phyloP scores from a whole-genome alignment of 495 filamentous ascomycete genomes.

The Pyrenula massariospora region DNA sequence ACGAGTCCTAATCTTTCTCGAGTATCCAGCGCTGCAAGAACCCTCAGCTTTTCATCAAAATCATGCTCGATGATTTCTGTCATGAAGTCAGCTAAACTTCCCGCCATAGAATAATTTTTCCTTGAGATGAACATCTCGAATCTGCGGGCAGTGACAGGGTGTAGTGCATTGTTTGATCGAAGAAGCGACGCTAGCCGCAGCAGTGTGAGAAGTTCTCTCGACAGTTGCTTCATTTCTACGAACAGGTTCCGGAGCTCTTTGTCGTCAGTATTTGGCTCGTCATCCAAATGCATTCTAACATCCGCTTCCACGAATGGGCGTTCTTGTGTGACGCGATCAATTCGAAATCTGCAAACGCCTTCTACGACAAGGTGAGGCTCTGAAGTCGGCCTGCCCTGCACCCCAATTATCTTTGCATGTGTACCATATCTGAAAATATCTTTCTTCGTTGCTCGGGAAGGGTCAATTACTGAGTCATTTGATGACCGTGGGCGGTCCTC shows the following conservation, averaged over 20 bases:
- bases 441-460: constrained; percentile 48
- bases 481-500: constrained; percentile 20
- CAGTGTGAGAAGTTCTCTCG: constrained; percentile 69
- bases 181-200: constrained; percentile 67
- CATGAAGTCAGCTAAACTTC: constrained; percentile 92
- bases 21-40: constrained; percentile 65
- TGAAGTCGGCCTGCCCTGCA: constrained; percentile 67
- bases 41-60: constrained; percentile 77
- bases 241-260: constrained; percentile 56
- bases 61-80: constrained; percentile 74
- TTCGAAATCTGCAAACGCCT: constrained; percentile 62
- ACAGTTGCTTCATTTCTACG: constrained; percentile 66
- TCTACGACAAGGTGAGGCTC: constrained; percentile 78
- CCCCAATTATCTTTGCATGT: constrained; percentile 69
- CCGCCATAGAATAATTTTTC: constrained; percentile 68
- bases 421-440: constrained; percentile 70
- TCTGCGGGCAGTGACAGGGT: constrained; percentile 71
- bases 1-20: constrained; percentile 67
- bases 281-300: constrained; percentile 51
- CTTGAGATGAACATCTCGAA: constrained; percentile 74
- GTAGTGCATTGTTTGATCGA: constrained; percentile 50
- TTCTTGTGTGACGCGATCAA: constrained; percentile 65
- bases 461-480: constrained; percentile 26
- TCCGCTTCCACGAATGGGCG: constrained; percentile 78
- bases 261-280: constrained; percentile 38